Evolutionary conservation across 2,329 filamentous ascomycete species (phyloP).

Genomic region (Arthrobotrys pseudoclavata): DNA sequence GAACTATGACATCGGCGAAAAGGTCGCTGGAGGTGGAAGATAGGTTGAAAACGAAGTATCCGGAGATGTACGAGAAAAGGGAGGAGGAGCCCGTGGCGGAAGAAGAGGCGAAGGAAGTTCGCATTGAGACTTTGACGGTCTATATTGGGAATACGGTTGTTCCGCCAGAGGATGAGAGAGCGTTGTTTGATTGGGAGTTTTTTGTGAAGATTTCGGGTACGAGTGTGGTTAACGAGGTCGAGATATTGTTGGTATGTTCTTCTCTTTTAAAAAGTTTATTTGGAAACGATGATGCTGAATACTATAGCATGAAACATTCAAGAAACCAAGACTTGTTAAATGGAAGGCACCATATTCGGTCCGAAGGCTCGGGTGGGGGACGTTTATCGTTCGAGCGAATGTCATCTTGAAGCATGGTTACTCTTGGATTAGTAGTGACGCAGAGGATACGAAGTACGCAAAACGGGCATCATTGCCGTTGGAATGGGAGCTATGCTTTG

Average conservation of each 20-base stretch:
- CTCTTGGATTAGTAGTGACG: constrained; percentile 67
- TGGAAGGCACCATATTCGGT: constrained; percentile 67
- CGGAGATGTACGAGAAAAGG: constrained; percentile 65
- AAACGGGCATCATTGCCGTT: constrained; percentile 65
- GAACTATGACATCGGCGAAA: constrained; percentile 66
- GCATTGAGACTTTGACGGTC: constrained; percentile 67
- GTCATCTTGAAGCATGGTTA: constrained; percentile 68
- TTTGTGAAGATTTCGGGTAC: constrained; percentile 67
- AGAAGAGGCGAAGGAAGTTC: constrained; percentile 62
- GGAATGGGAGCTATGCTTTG: constrained; percentile 68
- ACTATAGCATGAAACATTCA: constrained; percentile 67
- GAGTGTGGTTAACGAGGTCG: constrained; percentile 68
- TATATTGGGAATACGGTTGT: constrained; percentile 68
- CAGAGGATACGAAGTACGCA: constrained; percentile 64
- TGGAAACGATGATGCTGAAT: too few species aligned
- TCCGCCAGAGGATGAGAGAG: constrained; percentile 63
- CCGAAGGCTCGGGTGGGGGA: constrained; percentile 67
- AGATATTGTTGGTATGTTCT: constrained; percentile 64
- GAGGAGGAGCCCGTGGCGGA: constrained; percentile 65
- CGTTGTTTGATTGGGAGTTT: constrained; percentile 68
- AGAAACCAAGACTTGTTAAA: constrained; percentile 65
- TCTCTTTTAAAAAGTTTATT: too few species aligned
- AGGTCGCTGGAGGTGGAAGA: constrained; percentile 63
- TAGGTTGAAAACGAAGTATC: constrained; percentile 65
- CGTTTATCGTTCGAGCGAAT: constrained; percentile 66